phyloP scores from a whole-genome alignment of 176 grass and related monocot species.

The Cymbopogon citratus region DNA sequence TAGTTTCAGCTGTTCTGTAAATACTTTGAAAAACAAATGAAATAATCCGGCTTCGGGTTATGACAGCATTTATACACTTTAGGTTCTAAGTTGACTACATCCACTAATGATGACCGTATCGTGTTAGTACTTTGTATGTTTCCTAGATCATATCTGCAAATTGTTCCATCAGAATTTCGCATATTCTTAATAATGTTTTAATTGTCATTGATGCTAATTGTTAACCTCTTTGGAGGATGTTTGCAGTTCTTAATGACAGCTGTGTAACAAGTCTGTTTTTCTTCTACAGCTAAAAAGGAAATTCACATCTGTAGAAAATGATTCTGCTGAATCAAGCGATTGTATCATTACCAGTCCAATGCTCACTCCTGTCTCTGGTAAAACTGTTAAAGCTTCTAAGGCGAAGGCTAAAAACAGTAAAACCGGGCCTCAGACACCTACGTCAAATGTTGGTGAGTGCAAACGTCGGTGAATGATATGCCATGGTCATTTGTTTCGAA shows the following conservation, averaged over 20 bases:
- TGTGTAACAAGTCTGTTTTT: slow-evolving; percentile 12
- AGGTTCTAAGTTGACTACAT: not conserved
- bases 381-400: slow-evolving; percentile 57
- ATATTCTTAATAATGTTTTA: slow-evolving; percentile 10
- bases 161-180: slow-evolving; percentile 4
- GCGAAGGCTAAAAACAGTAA: slow-evolving; percentile 73
- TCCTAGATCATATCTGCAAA: not conserved
- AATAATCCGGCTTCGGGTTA: not conserved
- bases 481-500: slow-evolving; percentile 21
- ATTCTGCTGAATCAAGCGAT: slow-evolving; percentile 61
- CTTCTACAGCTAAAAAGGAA: slow-evolving; percentile 75
- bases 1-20: not conserved
- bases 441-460: slow-evolving; percentile 82
- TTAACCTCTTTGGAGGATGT: not conserved
- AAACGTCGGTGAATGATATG: slow-evolving; percentile 13
- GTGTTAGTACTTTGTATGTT: not conserved
- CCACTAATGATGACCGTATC: not conserved
- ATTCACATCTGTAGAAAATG: slow-evolving; percentile 46
- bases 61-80: not conserved
- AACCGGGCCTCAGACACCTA: slow-evolving; percentile 61
- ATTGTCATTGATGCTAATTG: not conserved
- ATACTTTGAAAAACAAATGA: not conserved
- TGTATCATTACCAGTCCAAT: slow-evolving; percentile 67
- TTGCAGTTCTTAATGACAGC: slow-evolving; percentile 4
- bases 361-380: slow-evolving; percentile 65